phyloP scores from a whole-genome alignment of 2,329 filamentous ascomycete genomes.

The Trichophyton mentagrophytes region DNA sequence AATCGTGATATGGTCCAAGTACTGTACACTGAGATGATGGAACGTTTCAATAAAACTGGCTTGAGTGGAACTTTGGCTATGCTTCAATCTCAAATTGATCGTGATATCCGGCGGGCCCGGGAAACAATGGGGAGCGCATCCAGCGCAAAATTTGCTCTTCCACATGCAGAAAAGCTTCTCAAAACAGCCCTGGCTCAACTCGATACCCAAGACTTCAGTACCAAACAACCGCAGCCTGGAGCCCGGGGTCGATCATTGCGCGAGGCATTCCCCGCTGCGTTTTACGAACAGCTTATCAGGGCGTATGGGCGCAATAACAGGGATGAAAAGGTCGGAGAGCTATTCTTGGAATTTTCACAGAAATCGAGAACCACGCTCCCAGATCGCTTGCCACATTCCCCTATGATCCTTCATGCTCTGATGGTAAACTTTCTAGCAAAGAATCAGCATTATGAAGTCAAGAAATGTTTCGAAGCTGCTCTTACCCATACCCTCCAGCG shows the following conservation, averaged over 20 bases:
- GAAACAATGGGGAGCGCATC: slow-evolving; percentile 9
- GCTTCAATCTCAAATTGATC: slow-evolving; percentile 24
- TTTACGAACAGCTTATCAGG: slow-evolving; percentile 45
- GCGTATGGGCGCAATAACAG: slow-evolving; percentile 39
- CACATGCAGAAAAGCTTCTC: slow-evolving; percentile 27
- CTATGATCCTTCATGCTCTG: slow-evolving; percentile 48
- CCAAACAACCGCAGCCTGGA: slow-evolving; percentile 30
- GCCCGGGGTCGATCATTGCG: slow-evolving; percentile 23
- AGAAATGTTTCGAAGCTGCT: slow-evolving; percentile 53
- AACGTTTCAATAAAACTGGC: slow-evolving; percentile 24
- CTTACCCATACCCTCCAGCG: slow-evolving; percentile 41
- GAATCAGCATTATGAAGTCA: slow-evolving; percentile 48
- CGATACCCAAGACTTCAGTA: slow-evolving; percentile 30
- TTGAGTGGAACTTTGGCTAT: slow-evolving; percentile 26
- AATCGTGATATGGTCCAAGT: slow-evolving; percentile 38
- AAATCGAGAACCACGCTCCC: slow-evolving; percentile 10
- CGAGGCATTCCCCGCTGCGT: slow-evolving; percentile 37
- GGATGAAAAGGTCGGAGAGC: slow-evolving; percentile 38
- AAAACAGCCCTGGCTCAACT: slow-evolving; percentile 27
- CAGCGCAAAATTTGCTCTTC: slow-evolving; percentile 15
- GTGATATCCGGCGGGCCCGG: slow-evolving; percentile 21
- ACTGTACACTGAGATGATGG: slow-evolving; percentile 35
- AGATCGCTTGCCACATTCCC: slow-evolving; percentile 29
- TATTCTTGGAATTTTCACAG: slow-evolving; percentile 43
- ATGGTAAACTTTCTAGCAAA: slow-evolving; percentile 51